A percentile compares a stretch with the other conserved stretches of the same genome.
Evolutionary conservation across 371 early-diverging fungal species (phyloP).

Genomic region (Mucor indicus): DNA sequence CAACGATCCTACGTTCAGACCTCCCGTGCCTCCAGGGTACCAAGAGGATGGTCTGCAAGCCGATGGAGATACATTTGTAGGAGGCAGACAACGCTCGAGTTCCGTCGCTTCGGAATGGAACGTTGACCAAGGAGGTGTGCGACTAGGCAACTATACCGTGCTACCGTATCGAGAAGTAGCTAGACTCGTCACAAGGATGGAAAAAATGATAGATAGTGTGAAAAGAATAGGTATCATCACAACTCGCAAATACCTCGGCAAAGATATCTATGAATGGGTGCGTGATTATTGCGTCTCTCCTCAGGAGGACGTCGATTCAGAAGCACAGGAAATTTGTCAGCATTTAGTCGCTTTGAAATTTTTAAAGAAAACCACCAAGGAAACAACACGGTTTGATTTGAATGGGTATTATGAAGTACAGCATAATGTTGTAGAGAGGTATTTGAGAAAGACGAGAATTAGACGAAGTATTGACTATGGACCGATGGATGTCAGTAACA

Average conservation of each 20-base stretch:
- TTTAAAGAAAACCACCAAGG: conserved; percentile 1
- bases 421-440: conserved; percentile 12
- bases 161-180: conserved; percentile 14
- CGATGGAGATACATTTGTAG: conserved; percentile 5
- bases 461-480: neutral
- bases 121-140: conserved; percentile 11
- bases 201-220: conserved; percentile 8
- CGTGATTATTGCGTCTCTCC: conserved; percentile 9
- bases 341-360: conserved; percentile 9
- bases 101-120: conserved; percentile 17
- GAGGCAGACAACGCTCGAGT: conserved; percentile 8
- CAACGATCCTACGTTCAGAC: conserved; percentile 7
- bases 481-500: neutral
- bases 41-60: conserved; percentile 4
- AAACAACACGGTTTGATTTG: neutral
- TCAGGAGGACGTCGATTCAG: neutral
- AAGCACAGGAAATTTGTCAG: conserved; percentile 9
- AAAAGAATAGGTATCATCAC: neutral
- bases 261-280: conserved; percentile 13
- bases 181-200: conserved; percentile 2
- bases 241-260: neutral
- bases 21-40: conserved; percentile 10
- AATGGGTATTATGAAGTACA: conserved; percentile 9
- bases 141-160: conserved; percentile 9
- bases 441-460: conserved; percentile 11